Evolutionary conservation across 1,284 basidiomycete species (phyloP).

Genomic region (Somion occarium): DNA sequence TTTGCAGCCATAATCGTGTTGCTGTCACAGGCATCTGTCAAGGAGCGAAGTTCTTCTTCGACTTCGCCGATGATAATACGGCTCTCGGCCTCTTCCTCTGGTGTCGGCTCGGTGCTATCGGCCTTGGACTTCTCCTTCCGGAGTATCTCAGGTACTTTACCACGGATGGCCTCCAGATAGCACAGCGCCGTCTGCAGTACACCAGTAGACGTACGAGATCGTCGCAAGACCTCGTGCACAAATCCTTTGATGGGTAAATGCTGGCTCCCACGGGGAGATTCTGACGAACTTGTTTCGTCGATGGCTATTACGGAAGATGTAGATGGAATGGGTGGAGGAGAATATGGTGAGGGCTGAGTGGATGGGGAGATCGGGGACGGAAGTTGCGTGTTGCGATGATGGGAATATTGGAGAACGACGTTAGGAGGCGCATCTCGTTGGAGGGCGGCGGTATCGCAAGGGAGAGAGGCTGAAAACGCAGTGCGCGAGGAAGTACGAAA

Average conservation of each 20-base stretch:
- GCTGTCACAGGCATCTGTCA: background rate
- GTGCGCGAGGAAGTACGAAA: conserved; percentile 45
- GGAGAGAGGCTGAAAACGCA: conserved; percentile 19
- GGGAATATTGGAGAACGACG: conserved; percentile 18
- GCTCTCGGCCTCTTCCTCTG: conserved; percentile 36
- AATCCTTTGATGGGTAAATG: conserved; percentile 62
- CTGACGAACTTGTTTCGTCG: conserved; percentile 12
- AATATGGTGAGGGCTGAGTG: conserved; percentile 31
- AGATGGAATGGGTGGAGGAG: conserved; percentile 13
- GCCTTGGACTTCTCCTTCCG: conserved; percentile 41
- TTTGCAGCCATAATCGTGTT: background rate
- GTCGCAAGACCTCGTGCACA: conserved; percentile 72
- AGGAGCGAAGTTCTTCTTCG: background rate
- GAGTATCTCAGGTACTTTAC: conserved; percentile 57
- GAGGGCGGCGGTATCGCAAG: conserved; percentile 15
- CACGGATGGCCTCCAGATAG: conserved; percentile 70
- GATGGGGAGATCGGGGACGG: conserved; percentile 42
- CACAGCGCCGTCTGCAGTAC: conserved; percentile 76
- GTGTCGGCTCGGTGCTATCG: conserved; percentile 18
- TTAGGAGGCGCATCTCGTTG: conserved; percentile 12
- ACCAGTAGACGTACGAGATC: conserved; percentile 69
- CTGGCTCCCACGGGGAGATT: conserved; percentile 25
- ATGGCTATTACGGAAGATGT: conserved; percentile 17
- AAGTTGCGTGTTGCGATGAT: conserved; percentile 36
- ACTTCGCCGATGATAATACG: conserved; percentile 36